A percentile compares a stretch with the other conserved stretches of the same genome.
Conservation (phyloP, 2,329 filamentous ascomycete species). For the Epichloe elymi region DNA sequence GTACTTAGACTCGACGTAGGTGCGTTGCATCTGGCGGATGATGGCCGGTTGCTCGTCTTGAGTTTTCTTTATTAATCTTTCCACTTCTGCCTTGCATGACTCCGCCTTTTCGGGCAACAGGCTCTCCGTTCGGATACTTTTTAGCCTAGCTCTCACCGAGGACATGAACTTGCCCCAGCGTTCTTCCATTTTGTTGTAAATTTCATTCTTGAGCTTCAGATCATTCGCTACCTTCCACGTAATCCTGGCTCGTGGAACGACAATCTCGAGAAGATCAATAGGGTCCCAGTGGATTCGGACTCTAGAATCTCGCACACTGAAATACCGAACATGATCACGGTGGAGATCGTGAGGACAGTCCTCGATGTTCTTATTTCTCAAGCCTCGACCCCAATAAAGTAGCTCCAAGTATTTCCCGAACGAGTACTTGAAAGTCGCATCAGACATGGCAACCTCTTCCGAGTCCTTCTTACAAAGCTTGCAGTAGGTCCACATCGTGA, state of each 20-base stretch:
- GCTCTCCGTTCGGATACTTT: conserved; percentile 82
- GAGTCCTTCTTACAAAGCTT: conserved; percentile 86
- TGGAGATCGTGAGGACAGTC: conserved; percentile 83
- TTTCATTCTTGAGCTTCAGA: conserved; percentile 80
- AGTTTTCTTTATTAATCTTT: conserved; percentile 61
- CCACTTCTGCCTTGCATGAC: conserved; percentile 69
- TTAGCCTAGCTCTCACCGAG: conserved; percentile 72
- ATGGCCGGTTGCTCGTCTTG: conserved; percentile 71
- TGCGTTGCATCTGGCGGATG: conserved; percentile 67
- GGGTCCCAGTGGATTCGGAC: conserved; percentile 86
- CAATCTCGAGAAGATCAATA: conserved; percentile 85
- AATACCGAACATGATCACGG: conserved; percentile 83
- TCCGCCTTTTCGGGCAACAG: conserved; percentile 80
- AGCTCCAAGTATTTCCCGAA: conserved; percentile 98
- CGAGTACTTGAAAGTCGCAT: conserved; percentile 93
- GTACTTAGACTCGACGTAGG: conserved; percentile 87
- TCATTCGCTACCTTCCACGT: conserved; percentile 98
- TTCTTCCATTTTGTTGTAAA: conserved; percentile 69
- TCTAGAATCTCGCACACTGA: conserved; percentile 74
- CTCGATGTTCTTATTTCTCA: conserved; percentile 59
- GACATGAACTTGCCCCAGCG: conserved; percentile 76
- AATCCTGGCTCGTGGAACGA: conserved; percentile 77
- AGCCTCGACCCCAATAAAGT: conserved; percentile 82
- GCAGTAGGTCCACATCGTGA: conserved; percentile 97
- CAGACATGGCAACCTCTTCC: conserved; percentile 79